Conservation (phyloP, 495 filamentous ascomycete species). For the Annulohypoxylon bovei region DNA sequence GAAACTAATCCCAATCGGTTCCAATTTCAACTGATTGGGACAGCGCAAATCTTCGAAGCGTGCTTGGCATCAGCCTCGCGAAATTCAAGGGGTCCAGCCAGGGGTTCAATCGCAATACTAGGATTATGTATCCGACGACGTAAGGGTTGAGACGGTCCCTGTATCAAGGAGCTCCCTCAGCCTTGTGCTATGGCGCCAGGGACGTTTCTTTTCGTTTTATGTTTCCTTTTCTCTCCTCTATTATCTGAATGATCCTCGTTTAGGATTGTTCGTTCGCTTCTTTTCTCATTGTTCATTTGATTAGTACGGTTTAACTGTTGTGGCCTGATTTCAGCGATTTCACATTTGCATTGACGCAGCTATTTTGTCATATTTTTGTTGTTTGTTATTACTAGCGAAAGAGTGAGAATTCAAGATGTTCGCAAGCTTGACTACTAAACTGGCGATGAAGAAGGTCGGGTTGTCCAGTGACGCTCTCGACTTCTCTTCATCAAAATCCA, state of each 20-base stretch:
- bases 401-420: conserved; percentile 50
- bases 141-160: conserved; percentile 47
- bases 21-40: conserved; percentile 19
- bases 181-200: conserved; percentile 33
- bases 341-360: background rate
- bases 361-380: background rate
- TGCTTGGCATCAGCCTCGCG: conserved; percentile 44
- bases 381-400: background rate
- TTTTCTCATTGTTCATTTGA: conserved; percentile 16
- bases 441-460: conserved; percentile 58
- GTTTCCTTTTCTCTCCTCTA: conserved; percentile 22
- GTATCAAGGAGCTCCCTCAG: conserved; percentile 47
- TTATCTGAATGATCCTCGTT: conserved; percentile 10
- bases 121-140: conserved; percentile 13
- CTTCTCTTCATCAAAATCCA: conserved; percentile 45
- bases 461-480: conserved; percentile 53
- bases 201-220: conserved; percentile 26
- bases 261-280: conserved; percentile 7
- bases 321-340: background rate
- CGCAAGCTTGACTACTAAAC: conserved; percentile 58
- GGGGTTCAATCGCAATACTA: conserved; percentile 23
- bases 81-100: conserved; percentile 35
- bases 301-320: conserved; percentile 6
- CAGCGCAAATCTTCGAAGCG: conserved; percentile 22
- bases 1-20: conserved; percentile 22